Percentiles rank a stretch among this genome's conserved stretches.
Evolutionary conservation across 2,329 filamentous ascomycete genomes (phyloP).

Genomic region (Chlorencoelia australis): DNA sequence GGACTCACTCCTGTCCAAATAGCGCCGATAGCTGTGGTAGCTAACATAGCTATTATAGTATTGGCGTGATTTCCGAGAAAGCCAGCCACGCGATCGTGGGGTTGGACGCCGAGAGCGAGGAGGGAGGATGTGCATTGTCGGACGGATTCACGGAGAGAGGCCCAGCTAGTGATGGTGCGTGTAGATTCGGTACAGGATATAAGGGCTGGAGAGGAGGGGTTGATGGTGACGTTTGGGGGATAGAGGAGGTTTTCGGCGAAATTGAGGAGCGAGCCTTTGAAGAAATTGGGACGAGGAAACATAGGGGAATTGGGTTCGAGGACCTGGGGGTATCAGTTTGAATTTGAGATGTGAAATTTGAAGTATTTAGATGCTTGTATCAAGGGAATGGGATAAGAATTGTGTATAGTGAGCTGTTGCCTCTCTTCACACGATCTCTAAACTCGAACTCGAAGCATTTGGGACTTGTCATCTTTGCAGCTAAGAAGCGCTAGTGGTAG

Average conservation of each 20-base stretch:
- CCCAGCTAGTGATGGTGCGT: slow-evolving; percentile 57
- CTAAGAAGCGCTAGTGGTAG: too few relatives aligned
- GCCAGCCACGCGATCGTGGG: slow-evolving; percentile 50
- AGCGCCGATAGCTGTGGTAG: slow-evolving; percentile 70
- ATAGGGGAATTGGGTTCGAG: slow-evolving; percentile 58
- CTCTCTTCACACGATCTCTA: too few relatives aligned
- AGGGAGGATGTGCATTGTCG: slow-evolving; percentile 63
- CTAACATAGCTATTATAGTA: slow-evolving; percentile 79
- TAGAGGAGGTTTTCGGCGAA: slow-evolving; percentile 94
- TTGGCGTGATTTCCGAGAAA: slow-evolving; percentile 88
- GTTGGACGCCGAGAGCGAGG: slow-evolving; percentile 49
- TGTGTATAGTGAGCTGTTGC: too few relatives aligned
- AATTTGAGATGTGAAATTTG: too few relatives aligned
- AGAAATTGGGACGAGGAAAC: slow-evolving; percentile 84
- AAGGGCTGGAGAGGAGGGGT: slow-evolving; percentile 56
- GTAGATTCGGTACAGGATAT: slow-evolving; percentile 71
- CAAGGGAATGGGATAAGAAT: too few relatives aligned
- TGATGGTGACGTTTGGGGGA: slow-evolving; percentile 46
- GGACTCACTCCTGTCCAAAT: slow-evolving; percentile 92
- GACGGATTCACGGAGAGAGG: slow-evolving; percentile 67
- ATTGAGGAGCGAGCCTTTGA: slow-evolving; percentile 68
- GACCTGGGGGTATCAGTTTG: slow-evolving; percentile 39
- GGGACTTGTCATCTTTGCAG: too few relatives aligned
- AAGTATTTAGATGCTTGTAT: too few relatives aligned
- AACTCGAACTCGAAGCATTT: too few relatives aligned